A percentile compares a stretch with the other conserved stretches of the same genome.
Conservation (phyloP, 2,329 filamentous ascomycete genomes). For the Calonectria naviculata region DNA sequence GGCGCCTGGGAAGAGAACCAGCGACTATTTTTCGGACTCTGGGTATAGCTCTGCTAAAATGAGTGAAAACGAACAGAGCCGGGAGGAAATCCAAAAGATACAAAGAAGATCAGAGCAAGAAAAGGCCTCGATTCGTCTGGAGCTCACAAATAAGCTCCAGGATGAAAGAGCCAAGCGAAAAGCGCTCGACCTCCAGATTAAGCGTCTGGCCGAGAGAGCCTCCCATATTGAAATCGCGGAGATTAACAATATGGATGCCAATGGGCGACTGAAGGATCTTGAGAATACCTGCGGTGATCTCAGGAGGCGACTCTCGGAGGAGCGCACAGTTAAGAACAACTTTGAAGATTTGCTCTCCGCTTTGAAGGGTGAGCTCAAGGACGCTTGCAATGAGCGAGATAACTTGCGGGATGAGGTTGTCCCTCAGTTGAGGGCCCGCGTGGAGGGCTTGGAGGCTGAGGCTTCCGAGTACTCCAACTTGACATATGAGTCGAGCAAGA, state of each 20-base stretch:
- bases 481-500: constrained; percentile 82
- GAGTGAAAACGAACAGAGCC: constrained; percentile 71
- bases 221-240: constrained; percentile 69
- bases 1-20: constrained; percentile 78
- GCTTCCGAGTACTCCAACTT: constrained; percentile 78
- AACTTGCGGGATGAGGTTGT: constrained; percentile 91
- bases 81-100: constrained; percentile 83
- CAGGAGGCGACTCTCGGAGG: constrained; percentile 83
- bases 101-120: constrained; percentile 90
- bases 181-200: constrained; percentile 85
- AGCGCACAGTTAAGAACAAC: constrained; percentile 88
- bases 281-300: constrained; percentile 86
- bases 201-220: constrained; percentile 82
- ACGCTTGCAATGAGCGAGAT: constrained; percentile 87
- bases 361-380: constrained; percentile 84
- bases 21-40: constrained; percentile 98
- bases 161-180: constrained; percentile 84
- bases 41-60: constrained; percentile 87
- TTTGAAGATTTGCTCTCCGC: constrained; percentile 92
- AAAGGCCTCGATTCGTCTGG: constrained; percentile 85
- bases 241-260: constrained; percentile 66
- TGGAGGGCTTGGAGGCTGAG: constrained; percentile 83
- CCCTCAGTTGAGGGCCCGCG: constrained; percentile 78
- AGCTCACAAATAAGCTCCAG: constrained; percentile 87
- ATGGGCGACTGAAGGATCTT: constrained; percentile 77